These are phyloP conservation scores for Sicyos edulis DNA, from an alignment of 306 rosid genomes.

Conservation along the genomic window DNA sequence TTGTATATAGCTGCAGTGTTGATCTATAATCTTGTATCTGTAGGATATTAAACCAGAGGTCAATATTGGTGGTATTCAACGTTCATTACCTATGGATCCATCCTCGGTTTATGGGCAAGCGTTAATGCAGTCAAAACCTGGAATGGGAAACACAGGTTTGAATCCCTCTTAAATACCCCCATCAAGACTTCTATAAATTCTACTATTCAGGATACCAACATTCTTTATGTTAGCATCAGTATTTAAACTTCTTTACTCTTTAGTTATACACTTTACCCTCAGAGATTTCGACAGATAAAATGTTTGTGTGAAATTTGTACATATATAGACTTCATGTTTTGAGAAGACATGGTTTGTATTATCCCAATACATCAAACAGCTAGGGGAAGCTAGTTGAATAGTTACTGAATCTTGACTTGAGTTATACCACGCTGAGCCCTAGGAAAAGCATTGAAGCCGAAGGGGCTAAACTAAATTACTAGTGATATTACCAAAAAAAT, in stretches of 20 bases:
- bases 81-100: slow-evolving; percentile 80
- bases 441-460: no score
- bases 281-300: no score
- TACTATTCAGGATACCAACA: not conserved
- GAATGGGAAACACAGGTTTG: slow-evolving; percentile 68
- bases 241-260: not conserved
- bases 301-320: not conserved
- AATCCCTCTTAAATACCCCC: slow-evolving; percentile 11
- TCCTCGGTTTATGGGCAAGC: slow-evolving; percentile 76
- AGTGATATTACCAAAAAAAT: not conserved
- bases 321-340: not conserved
- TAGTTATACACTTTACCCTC: not conserved
- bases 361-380: not conserved
- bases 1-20: slow-evolving; percentile 17
- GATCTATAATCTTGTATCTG: slow-evolving; percentile 18
- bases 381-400: not conserved
- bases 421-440: not conserved
- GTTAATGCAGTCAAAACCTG: slow-evolving; percentile 75
- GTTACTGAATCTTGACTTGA: not conserved
- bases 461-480: no score
- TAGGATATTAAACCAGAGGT: slow-evolving; percentile 71
- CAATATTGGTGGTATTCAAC: slow-evolving; percentile 59
- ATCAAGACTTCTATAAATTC: not conserved
- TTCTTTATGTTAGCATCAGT: not conserved
- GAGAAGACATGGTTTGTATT: not conserved